Conservation (phyloP, 495 filamentous ascomycete genomes). For the Penicillium manginii region DNA sequence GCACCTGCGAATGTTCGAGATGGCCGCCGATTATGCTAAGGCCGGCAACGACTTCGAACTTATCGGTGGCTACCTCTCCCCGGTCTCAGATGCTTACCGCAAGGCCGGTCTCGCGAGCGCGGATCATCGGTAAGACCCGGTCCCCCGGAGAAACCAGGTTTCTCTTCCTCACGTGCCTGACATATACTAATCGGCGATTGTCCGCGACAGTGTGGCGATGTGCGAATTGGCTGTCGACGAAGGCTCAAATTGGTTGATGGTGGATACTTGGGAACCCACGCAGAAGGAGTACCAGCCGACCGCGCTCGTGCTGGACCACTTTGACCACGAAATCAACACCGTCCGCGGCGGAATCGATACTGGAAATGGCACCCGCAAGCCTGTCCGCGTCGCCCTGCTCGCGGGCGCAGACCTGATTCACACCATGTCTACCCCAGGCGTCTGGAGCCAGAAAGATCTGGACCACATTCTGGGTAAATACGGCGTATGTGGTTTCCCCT, state of each 20-base stretch:
- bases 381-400: conserved; percentile 72
- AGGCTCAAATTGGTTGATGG: conserved; percentile 79
- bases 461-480: conserved; percentile 85
- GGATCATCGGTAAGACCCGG: conserved; percentile 61
- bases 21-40: conserved; percentile 79
- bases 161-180: neutral
- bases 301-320: conserved; percentile 85
- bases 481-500: conserved; percentile 53
- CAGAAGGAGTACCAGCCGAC: conserved; percentile 86
- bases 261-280: conserved; percentile 78
- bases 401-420: conserved; percentile 85
- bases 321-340: conserved; percentile 84
- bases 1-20: conserved; percentile 93
- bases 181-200: neutral
- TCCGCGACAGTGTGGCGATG: conserved; percentile 54
- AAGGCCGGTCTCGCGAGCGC: conserved; percentile 83
- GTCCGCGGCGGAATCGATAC: conserved; percentile 73
- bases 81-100: conserved; percentile 85
- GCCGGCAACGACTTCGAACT: conserved; percentile 86
- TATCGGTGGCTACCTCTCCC: conserved; percentile 79
- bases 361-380: conserved; percentile 60
- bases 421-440: conserved; percentile 75
- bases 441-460: conserved; percentile 84
- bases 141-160: neutral
- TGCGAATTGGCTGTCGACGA: conserved; percentile 80